A percentile compares a stretch with the other conserved stretches of the same genome.
phyloP scores from a whole-genome alignment of 352 stramenopile species.

The Thalassiosira ordinaria region DNA sequence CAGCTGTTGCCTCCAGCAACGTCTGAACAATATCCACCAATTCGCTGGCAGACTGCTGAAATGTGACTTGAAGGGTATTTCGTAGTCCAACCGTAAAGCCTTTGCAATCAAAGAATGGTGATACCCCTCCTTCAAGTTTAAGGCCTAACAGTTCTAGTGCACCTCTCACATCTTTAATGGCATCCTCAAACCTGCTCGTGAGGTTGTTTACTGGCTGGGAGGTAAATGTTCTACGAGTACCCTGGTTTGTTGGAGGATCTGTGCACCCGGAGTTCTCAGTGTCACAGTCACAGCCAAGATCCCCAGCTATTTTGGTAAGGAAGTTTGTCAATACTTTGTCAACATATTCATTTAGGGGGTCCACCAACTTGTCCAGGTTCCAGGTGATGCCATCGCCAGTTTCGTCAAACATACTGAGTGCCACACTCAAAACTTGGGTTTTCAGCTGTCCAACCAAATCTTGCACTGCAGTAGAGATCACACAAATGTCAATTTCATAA shows the following conservation, averaged over 20 bases:
- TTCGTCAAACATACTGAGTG: slow-evolving; percentile 16
- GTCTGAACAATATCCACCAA: slow-evolving; percentile 18
- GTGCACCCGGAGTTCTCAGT: too few species aligned
- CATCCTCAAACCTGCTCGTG: neutral
- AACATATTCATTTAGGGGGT: slow-evolving; percentile 36
- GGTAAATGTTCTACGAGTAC: neutral
- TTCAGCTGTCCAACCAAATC: slow-evolving; percentile 8
- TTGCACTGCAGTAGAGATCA: slow-evolving; percentile 11
- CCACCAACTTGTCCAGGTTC: slow-evolving; percentile 38
- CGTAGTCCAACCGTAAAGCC: slow-evolving; percentile 14
- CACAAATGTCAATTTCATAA: slow-evolving; percentile 21
- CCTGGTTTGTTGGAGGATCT: neutral
- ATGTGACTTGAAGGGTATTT: slow-evolving; percentile 1
- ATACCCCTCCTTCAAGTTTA: slow-evolving; percentile 1
- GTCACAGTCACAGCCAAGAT: slow-evolving; percentile 12
- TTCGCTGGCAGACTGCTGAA: slow-evolving; percentile 7
- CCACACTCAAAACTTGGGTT: slow-evolving; percentile 5
- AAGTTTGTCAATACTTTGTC: slow-evolving; percentile 33
- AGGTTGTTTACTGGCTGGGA: slow-evolving; percentile 33
- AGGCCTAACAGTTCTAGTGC: slow-evolving; percentile 16
- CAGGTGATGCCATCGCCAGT: neutral
- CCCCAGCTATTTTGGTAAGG: neutral
- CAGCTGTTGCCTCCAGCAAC: neutral
- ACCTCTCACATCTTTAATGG: slow-evolving; percentile 22
- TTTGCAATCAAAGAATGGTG: slow-evolving; percentile 27